These are phyloP conservation scores for Serendipita sp. DNA, from an alignment of 768 basidiomycete genomes.

Conservation along the genomic window DNA sequence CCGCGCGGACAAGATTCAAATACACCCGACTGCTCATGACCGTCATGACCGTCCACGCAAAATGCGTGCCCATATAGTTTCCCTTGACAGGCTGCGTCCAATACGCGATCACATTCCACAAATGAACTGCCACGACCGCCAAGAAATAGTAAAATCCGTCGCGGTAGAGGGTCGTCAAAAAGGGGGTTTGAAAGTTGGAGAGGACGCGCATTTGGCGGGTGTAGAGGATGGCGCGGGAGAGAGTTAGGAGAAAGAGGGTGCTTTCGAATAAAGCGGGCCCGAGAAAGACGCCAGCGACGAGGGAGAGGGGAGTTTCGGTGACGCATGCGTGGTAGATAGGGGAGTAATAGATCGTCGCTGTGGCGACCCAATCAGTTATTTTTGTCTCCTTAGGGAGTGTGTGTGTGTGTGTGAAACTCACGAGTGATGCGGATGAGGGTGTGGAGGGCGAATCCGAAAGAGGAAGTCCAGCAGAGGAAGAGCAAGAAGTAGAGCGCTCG, in stretches of 20 bases:
- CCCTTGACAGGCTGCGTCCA: neutral
- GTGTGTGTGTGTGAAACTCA: conserved; percentile 53
- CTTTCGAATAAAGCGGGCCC: neutral
- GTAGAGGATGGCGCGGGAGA: neutral
- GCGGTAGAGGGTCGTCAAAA: neutral
- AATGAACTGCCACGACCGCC: neutral
- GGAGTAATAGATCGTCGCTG: neutral
- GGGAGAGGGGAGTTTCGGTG: neutral
- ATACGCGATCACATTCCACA: conserved; percentile 20
- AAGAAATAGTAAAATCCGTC: neutral
- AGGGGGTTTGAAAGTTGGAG: neutral
- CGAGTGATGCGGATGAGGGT: too few species aligned
- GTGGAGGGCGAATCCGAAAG: too few species aligned
- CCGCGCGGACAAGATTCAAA: neutral
- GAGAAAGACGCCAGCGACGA: neutral
- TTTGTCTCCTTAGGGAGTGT: conserved; percentile 22
- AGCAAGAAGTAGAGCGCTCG: too few species aligned
- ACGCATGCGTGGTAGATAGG: neutral
- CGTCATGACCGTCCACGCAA: neutral
- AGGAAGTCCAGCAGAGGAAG: too few species aligned
- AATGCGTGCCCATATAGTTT: neutral
- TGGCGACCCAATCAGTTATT: neutral
- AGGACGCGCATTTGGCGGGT: neutral
- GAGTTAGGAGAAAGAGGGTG: neutral
- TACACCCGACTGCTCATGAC: neutral